Evolutionary conservation across 495 filamentous ascomycete genomes (phyloP), one percentile per base, ranked within the genome.

Genomic region (Penicillium lagena): DNA sequence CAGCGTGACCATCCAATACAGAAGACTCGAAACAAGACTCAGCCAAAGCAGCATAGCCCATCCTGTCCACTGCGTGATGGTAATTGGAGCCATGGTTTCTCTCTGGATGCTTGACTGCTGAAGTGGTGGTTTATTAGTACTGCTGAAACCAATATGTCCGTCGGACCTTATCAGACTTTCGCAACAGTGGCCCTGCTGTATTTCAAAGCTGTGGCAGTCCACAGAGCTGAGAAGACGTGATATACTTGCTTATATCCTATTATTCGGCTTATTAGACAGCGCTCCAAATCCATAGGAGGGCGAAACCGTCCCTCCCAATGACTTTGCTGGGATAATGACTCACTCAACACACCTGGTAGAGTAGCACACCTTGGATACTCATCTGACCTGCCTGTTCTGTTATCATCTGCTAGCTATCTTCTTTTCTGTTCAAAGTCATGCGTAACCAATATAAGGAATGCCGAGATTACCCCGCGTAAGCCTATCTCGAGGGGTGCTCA

Each of bases 391-490:
- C 39, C 14, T 27, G 4, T 29, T 40, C 9, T 17, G 36, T 22
- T n/a, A 14, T 38, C 36, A 38, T 2, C 29, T 36, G 22, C 22
- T 22, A 22, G n/a, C n/a, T n/a, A n/a, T n/a, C n/a, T n/a, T n/a
- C n/a, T n/a, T 22, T 17, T 17, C 22, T 4, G 22, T 6, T 22
- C 22, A 22, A 1, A 22, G 22, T 22, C 2, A 6, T 22, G 22
- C 2, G 22, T 22, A 22, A 13, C 9, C 29, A 2, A 17, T 1
- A 15, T 17, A n/a, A 34, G 15, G 14, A 12, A 14, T 15, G 11
- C 11, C 6, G 30, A 7, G 28, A 14, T 41, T 39, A 51, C 48
- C 48, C 48, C 48, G 48, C 48, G 42, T 43, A 51, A 42, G 38
- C 43, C 42, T 51, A 51, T 51, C 48, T 43, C 0, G 2, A 4